These are phyloP conservation scores for Cladophialophora carrionii DNA, from an alignment of 2,329 filamentous ascomycete genomes.

Conservation along the genomic window DNA sequence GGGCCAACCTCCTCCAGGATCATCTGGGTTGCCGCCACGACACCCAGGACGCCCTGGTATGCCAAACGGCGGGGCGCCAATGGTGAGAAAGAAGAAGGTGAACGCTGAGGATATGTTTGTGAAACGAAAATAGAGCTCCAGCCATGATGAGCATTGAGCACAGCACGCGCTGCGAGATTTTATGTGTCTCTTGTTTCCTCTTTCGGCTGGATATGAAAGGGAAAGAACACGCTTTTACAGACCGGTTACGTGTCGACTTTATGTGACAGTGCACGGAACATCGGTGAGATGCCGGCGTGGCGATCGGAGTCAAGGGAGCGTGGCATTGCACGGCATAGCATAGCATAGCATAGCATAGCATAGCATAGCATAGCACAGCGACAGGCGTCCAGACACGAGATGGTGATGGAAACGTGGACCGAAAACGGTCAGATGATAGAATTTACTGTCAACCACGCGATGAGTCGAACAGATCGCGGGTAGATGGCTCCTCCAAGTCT, in stretches of 20 bases:
- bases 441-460: background rate
- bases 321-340: background rate
- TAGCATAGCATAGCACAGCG: conserved; percentile 7
- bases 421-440: background rate
- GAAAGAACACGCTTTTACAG: background rate
- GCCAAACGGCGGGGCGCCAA: conserved; percentile 20
- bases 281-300: background rate
- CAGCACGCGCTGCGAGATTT: background rate
- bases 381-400: conserved; percentile 3
- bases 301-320: background rate
- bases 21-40: conserved; percentile 7
- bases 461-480: background rate
- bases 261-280: background rate
- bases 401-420: background rate
- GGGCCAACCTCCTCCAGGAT: conserved; percentile 9
- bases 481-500: background rate
- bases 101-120: conserved; percentile 35
- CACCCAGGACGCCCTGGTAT: conserved; percentile 3
- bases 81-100: conserved; percentile 34
- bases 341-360: background rate
- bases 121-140: conserved; percentile 23
- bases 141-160: background rate
- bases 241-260: background rate
- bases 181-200: background rate
- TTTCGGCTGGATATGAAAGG: conserved; percentile 1